Base-by-base conservation (phyloP, 2,329 filamentous ascomycete species). In the Plectosphaerella cucumerina region DNA sequence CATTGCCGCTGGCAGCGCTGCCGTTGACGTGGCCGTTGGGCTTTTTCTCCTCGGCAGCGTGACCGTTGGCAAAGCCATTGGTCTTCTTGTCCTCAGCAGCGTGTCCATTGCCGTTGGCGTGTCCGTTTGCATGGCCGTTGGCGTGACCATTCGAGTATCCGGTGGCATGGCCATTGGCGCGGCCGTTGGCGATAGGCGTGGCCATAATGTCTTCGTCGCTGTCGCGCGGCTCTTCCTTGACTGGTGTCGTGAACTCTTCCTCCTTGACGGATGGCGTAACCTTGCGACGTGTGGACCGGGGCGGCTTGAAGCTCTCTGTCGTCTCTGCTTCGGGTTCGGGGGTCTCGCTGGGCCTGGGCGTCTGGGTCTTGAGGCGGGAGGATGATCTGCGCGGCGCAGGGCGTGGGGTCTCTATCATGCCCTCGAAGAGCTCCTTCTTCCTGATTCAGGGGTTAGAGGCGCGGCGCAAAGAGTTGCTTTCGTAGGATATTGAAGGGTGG, bases 391-490 rank as follows among this genome's bases (percentile, higher is more conserved):
- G 76, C 12, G 47, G 35, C 14, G 35, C 35, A 9, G 47, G 47
- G 41, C 67, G 59, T 22, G 80, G 79, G 9, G 80, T 84, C 64
- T 82, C 78, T 53, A 84, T 68, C 80, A 84, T 81, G 59, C 80
- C 80, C 34, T 81, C 74, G 59, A 81, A 83, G 52, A 81, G 75
- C 62, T 82, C 80, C 67, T 81, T 82, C 67, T 84, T 84, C 58
- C 80, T 84, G 49, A 5, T 31, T 8, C 44, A 44, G 3, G 31
- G 5, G 49, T 57, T 21, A 57, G 15, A 42, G n/a, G 18, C 17
- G 39, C 39, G 17, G n/a, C 17, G n/a, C 11, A 18, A 42, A 12
- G 39, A 17, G 17, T n/a, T 12, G 17, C 10, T 18, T 46, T 48
- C 46, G 45, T 33, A 51, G 41, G 33, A 18, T n/a, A 47, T 23